Conservation (phyloP, 176 grass and related monocot genomes). For the maize (Zea mays) region DNA sequence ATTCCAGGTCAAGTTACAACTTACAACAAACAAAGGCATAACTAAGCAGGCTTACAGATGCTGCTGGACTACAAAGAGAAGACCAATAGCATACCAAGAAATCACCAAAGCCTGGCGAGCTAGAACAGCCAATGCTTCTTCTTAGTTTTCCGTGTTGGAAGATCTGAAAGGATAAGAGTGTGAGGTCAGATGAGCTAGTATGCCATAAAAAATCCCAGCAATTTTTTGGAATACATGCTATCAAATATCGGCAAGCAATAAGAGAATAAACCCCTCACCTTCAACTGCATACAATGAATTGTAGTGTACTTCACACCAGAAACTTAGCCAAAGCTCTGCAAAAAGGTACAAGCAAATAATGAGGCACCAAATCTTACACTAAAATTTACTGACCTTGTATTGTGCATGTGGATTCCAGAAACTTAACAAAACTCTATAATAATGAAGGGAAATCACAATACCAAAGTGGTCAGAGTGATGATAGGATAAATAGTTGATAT, state of each 20-base stretch:
- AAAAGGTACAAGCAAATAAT: conserved; percentile 24
- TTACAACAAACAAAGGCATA: conserved; percentile 14
- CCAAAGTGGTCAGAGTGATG: background rate
- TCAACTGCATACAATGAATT: conserved; percentile 93
- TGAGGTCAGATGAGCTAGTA: conserved; percentile 10
- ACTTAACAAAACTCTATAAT: conserved; percentile 13
- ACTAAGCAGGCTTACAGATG: conserved; percentile 31
- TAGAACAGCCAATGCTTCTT: conserved; percentile 96
- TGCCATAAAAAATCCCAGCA: background rate
- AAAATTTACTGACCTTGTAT: background rate
- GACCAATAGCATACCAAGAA: conserved; percentile 11
- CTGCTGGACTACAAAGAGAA: conserved; percentile 21
- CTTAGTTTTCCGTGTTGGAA: conserved; percentile 66
- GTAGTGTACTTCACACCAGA: conserved; percentile 99
- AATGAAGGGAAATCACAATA: conserved; percentile 19
- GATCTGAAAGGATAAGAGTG: conserved; percentile 52
- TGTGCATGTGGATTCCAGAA: background rate
- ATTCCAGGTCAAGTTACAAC: conserved; percentile 22
- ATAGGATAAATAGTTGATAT: background rate
- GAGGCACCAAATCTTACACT: background rate
- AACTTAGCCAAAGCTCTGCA: conserved; percentile 98
- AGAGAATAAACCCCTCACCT: conserved; percentile 52
- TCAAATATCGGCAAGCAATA: background rate
- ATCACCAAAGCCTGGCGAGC: conserved; percentile 11
- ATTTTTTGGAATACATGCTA: conserved; percentile 9